A percentile compares a stretch with the other conserved stretches of the same genome.
Conservation (phyloP, 139 green algal genomes). For the Chlorella sp. region DNA sequence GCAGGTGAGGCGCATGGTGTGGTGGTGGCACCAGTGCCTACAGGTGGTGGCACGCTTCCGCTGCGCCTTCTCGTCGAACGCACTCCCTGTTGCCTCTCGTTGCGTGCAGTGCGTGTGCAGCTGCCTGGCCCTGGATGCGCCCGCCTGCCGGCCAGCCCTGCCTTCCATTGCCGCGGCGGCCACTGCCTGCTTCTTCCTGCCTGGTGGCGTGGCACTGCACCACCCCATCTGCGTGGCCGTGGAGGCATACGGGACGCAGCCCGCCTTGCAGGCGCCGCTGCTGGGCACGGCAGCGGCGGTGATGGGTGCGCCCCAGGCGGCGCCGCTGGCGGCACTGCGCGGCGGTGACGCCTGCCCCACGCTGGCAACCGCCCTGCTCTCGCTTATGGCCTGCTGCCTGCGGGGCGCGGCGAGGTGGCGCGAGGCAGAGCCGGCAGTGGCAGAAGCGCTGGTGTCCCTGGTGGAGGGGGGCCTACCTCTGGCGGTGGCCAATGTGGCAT, state of each 20-base stretch:
- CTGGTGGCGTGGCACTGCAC: slow-evolving; percentile 3
- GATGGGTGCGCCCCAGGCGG: background rate
- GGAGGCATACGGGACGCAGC: background rate
- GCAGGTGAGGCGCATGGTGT: too few relatives aligned
- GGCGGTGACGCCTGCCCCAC: slow-evolving; percentile 26
- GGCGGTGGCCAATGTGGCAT: slow-evolving; percentile 7
- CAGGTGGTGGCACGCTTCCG: too few relatives aligned
- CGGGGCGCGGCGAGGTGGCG: slow-evolving; percentile 16
- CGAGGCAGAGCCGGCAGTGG: background rate
- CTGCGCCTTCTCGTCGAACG: background rate
- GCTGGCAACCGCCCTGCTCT: slow-evolving; percentile 25
- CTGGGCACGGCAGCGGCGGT: background rate
- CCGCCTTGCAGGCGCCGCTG: slow-evolving; percentile 15
- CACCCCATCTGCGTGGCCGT: background rate
- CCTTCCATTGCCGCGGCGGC: background rate
- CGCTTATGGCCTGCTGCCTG: slow-evolving; percentile 18
- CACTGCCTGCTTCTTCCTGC: slow-evolving; percentile 11
- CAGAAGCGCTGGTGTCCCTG: background rate
- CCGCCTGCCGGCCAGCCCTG: background rate
- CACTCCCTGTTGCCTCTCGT: background rate
- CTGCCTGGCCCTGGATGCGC: background rate
- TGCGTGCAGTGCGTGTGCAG: background rate
- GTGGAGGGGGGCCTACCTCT: slow-evolving; percentile 16
- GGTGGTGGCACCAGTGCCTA: too few relatives aligned
- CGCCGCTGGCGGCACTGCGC: slow-evolving; percentile 2